Evolutionary conservation across 805 yeast species (phyloP), one percentile per base, ranked within the genome.

Genomic region (Maudiozyma bulderi): DNA sequence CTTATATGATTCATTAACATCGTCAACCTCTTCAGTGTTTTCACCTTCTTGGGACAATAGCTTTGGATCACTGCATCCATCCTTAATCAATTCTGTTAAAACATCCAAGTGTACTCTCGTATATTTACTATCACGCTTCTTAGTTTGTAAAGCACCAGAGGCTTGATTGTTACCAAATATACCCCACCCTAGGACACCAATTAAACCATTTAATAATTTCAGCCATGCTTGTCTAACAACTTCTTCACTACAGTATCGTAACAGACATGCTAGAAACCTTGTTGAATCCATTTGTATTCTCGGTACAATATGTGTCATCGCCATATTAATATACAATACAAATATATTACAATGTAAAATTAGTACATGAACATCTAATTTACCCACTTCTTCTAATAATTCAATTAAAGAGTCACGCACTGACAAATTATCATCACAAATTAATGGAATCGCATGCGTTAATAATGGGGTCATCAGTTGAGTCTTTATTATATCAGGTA

Each of bases 221-320:
- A 77, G 73, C 78, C 88, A 89, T 46, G 81, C 74, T 20, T 80
- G 71, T 47, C 82, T 73, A 6, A 81, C 77, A 10, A 86, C 65
- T 7, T 83, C 72, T 41, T 72, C 75, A 2, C 77, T 72, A 29
- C 81, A 77, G 48, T 73, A 67, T 43, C 74, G 70, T n/a, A 88
- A 62, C 47, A 89, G 61, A 3, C 81, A 72, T 39, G 74, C 71
- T 29, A 90, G 67, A 56, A 84, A 86, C 50, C 75, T 77, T 0
- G 91, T 78, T 1, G 95, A 80, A 51, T 86, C 89, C 43, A 78
- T 77, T 48, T 96, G 76, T 30, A 93, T 81, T 4, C 79, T 80
- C 1, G 88, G 81, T 32, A 76, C 76, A 40, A 93, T 84, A 63
- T 93, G 97, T 14, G 97, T 85, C 96, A 93, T 91, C 3, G 96